Base-by-base conservation (phyloP, 2,329 filamentous ascomycete species). In the Fusarium haematococcum region DNA sequence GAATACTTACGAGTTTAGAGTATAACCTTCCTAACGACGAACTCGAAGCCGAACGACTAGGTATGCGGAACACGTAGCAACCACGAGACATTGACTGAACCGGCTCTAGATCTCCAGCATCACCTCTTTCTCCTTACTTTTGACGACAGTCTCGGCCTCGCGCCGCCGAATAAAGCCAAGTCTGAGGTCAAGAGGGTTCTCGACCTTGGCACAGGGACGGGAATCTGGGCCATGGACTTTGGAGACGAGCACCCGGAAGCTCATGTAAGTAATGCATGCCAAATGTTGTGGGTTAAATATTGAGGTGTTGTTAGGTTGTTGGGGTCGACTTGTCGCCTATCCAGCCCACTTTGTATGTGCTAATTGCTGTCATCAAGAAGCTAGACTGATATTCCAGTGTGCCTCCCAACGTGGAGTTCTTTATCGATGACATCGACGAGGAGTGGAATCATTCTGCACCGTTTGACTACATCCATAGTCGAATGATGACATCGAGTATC, bases 391-490 rank as follows among this genome's bases (percentile, higher is more conserved):
- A 1, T 0, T 20, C 0, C 6, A 76, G 74, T 14, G 62, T 76
- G 1, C 69, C 74, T 0, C 74, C 65, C 0, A 76, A 75, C 3
- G 50, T 75, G 0, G 57, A 23, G 3, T 77, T 76, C 4, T 16
- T 64, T 1, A 66, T 77, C 2, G 74, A 75, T 13, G 71, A 77
- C 43, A 67, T 76, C 0, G 74, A 77, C 6, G 71, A 76, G 3
- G 62, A 71, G 1, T 73, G 74, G 71, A 48, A 45, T 5, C 68
- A 73, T 3, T 52, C 52, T 3, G 18, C 63, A 2, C 63, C 67
- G 0, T 76, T 75, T 18, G 69, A 76, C 18, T 77, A 75, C 14
- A 69, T 77, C 0, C 74, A 77, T 6, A 73, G 71, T 20, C 60
- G 74, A 1, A 54, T 77, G 50, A 77, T 75, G 69, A 69, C 67